Percentiles rank a stretch among this genome's conserved stretches.
phyloP scores from a whole-genome alignment of 805 yeast genomes.

The Grigorovia yakushimaensis region DNA sequence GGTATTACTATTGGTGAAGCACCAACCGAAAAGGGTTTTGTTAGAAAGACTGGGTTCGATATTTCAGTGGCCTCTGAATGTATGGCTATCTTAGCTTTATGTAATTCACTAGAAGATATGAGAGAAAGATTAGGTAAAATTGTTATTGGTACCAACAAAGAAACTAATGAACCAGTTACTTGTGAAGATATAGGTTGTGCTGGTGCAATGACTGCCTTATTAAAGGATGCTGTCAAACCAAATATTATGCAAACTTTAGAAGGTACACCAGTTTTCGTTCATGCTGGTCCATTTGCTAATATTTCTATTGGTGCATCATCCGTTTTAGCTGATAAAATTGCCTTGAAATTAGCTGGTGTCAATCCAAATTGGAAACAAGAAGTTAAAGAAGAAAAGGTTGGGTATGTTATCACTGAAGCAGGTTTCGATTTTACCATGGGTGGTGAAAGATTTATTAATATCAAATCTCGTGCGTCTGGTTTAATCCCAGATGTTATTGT shows the following conservation, averaged over 20 bases:
- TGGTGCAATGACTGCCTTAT: constrained; percentile 73
- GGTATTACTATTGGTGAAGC: constrained; percentile 75
- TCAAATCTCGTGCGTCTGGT: constrained; percentile 77
- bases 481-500: constrained; percentile 68
- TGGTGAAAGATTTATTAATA: constrained; percentile 77
- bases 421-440: constrained; percentile 91
- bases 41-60: constrained; percentile 70
- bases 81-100: constrained; percentile 76
- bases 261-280: constrained; percentile 81
- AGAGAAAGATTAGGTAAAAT: constrained; percentile 66
- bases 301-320: constrained; percentile 83
- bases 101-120: constrained; percentile 60
- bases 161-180: constrained; percentile 61
- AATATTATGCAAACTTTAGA: constrained; percentile 82
- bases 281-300: constrained; percentile 85
- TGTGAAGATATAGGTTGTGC: constrained; percentile 81
- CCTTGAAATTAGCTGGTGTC: constrained; percentile 70
- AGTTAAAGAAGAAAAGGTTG: constrained; percentile 42
- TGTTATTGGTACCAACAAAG: constrained; percentile 59
- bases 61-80: constrained; percentile 79
- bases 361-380: constrained; percentile 36
- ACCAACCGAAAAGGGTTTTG: constrained; percentile 67
- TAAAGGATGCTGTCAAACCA: constrained; percentile 77
- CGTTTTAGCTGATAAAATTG: constrained; percentile 70
- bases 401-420: constrained; percentile 79